Base-by-base conservation (phyloP, 2,329 filamentous ascomycete genomes). In the Parastagonospora nodorum region DNA sequence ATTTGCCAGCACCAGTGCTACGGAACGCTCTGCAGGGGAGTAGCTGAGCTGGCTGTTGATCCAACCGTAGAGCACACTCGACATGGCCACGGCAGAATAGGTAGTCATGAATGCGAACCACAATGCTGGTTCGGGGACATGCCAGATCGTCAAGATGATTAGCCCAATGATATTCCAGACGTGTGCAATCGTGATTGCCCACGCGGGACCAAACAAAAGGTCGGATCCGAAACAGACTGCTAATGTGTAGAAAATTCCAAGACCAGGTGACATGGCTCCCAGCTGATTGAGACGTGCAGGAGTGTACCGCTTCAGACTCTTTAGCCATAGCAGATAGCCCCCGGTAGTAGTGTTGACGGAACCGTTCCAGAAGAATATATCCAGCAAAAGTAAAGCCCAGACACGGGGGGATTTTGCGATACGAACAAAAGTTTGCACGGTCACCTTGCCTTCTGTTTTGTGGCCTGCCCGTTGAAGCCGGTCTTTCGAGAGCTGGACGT, bases 311-410 rank as follows among this genome's bases (percentile, higher is more conserved):
- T 77, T 66, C 11, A 85, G 60, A 48, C 78, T 82, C 67, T 85
- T 85, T 40, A 86, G 70, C 83, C 83, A 86, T 0, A 86, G 73
- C 2, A 84, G 63, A 50, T 81, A 85, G 0, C 76, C 78, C 2
- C 80, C 82, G 1, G 77, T 72, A 6, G 66, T 74, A 1, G 76
- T 77, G 40, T 81, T 78, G 54, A 64, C 51, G n/a, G 76, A 67
- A 5, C 76, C 75, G 50, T 84, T 84, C 80, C 81, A 85, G 68
- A 85, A 85, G 19, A 85, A 73, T 5, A 82, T 74, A 40, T 83
- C 78, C 28, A 82, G 72, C 1, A 80, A 51, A 0, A 84, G 67
- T 8, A 85, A 66, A 0, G 76, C 69, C 74, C 79, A 85, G 42
- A 85, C 77, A 12, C 78, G 78, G 57, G 75, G 77, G 32, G 75